Conservation (phyloP, 2,329 filamentous ascomycete species). For the Tolypocladium cylindrosporum region DNA sequence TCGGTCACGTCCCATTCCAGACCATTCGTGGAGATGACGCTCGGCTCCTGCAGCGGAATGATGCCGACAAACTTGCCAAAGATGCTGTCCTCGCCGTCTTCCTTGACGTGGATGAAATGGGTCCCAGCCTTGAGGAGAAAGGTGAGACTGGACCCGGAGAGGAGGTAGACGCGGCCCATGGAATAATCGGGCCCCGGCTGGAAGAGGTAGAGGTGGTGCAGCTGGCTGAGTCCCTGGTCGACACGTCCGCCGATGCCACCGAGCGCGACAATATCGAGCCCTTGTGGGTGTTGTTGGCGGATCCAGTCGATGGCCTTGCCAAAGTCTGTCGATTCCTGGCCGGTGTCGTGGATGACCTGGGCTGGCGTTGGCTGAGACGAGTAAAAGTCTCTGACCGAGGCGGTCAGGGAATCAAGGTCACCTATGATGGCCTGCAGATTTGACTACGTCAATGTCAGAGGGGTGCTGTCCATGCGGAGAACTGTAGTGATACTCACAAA, state of each 20-base stretch:
- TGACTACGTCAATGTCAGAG: constrained; percentile 25
- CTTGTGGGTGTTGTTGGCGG: constrained; percentile 23
- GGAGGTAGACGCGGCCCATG: constrained; percentile 58
- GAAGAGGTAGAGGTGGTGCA: constrained; percentile 72
- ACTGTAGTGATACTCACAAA: constrained; percentile 23
- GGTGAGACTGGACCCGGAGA: constrained; percentile 72
- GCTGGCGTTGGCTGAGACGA: constrained; percentile 38
- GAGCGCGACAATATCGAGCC: constrained; percentile 62
- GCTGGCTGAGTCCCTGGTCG: constrained; percentile 81
- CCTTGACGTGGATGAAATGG: constrained; percentile 58
- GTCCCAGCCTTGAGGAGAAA: constrained; percentile 64
- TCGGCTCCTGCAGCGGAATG: constrained; percentile 70
- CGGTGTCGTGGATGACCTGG: constrained; percentile 57
- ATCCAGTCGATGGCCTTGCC: constrained; percentile 65
- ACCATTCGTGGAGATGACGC: constrained; percentile 68
- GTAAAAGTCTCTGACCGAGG: constrained; percentile 57
- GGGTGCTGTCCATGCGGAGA: background rate
- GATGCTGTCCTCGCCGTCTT: constrained; percentile 31
- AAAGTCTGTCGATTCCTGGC: constrained; percentile 88
- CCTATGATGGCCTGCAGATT: constrained; percentile 69
- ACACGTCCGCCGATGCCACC: constrained; percentile 84
- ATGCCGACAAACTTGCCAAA: constrained; percentile 80
- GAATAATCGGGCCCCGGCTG: constrained; percentile 39
- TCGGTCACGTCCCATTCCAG: constrained; percentile 84
- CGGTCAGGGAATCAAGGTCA: constrained; percentile 75